A percentile compares a stretch with the other conserved stretches of the same genome.
phyloP scores from a whole-genome alignment of 78 protist genomes.

The Planoprotostelium fungivorum region DNA sequence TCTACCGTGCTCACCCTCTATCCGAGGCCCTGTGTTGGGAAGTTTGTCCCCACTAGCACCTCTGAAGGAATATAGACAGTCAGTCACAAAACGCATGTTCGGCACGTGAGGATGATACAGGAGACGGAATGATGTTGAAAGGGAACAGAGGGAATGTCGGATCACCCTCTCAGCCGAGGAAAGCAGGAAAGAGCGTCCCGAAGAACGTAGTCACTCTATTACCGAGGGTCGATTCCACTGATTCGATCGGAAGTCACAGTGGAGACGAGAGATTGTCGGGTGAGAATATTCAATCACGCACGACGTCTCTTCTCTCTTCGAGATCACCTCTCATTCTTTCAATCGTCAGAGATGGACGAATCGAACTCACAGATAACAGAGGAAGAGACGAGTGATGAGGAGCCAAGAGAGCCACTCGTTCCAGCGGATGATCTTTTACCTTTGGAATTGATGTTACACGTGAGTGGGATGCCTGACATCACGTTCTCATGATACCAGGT shows the following conservation, averaged over 20 bases:
- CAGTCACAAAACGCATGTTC: too few species aligned
- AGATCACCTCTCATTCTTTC: background rate
- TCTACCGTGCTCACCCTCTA: too few species aligned
- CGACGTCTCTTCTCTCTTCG: background rate
- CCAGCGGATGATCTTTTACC: too few species aligned
- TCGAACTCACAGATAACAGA: background rate
- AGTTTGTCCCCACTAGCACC: too few species aligned
- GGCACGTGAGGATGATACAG: too few species aligned
- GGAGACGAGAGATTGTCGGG: background rate
- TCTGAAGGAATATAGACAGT: too few species aligned
- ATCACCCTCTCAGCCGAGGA: background rate
- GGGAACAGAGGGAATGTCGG: background rate
- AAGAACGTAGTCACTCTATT: background rate
- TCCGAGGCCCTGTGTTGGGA: too few species aligned
- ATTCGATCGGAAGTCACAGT: background rate
- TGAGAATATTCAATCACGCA: background rate
- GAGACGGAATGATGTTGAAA: background rate
- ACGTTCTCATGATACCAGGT: background rate
- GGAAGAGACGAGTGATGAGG: background rate
- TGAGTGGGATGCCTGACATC: background rate
- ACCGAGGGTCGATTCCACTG: too few species aligned
- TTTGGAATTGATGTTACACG: background rate
- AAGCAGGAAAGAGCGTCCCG: background rate
- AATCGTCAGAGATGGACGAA: background rate
- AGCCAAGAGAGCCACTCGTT: too few species aligned